Conservation (phyloP, 768 basidiomycete genomes). For the Lactifluus echinatus region DNA sequence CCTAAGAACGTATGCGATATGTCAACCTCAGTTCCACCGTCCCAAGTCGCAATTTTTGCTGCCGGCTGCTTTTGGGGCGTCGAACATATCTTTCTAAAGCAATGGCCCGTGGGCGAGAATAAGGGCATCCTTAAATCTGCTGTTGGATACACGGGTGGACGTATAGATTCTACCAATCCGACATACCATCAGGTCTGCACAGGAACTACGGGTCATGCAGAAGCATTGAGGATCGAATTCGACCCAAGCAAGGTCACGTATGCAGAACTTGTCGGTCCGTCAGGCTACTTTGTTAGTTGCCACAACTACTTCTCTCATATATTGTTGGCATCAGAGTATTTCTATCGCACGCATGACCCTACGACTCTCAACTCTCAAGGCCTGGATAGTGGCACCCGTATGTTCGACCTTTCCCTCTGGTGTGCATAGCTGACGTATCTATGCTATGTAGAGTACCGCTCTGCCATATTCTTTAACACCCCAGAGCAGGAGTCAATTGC, state of each 20-base stretch:
- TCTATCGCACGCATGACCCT: slow-evolving; percentile 91
- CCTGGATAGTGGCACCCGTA: slow-evolving; percentile 68
- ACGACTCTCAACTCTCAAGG: slow-evolving; percentile 80
- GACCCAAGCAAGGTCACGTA: slow-evolving; percentile 73
- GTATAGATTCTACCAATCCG: slow-evolving; percentile 44
- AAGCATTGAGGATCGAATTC: slow-evolving; percentile 80
- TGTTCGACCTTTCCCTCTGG: slow-evolving; percentile 24
- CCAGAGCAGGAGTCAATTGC: slow-evolving; percentile 68
- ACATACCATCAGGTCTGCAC: slow-evolving; percentile 69
- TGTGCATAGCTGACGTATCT: not conserved
- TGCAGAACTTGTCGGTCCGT: slow-evolving; percentile 77
- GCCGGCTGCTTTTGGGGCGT: slow-evolving; percentile 82
- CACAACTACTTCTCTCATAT: not conserved
- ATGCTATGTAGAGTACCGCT: slow-evolving; percentile 74
- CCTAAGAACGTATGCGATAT: slow-evolving; percentile 10
- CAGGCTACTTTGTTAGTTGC: not conserved
- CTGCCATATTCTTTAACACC: slow-evolving; percentile 77
- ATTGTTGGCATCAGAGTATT: slow-evolving; percentile 56
- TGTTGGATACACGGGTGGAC: slow-evolving; percentile 78
- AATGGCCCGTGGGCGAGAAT: slow-evolving; percentile 59
- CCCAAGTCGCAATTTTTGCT: slow-evolving; percentile 42
- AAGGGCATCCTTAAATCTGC: slow-evolving; percentile 68
- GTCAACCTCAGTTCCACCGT: slow-evolving; percentile 13
- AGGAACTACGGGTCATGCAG: slow-evolving; percentile 82
- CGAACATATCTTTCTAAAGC: slow-evolving; percentile 76